phyloP scores from a whole-genome alignment of 345 rosid species.

The Gossypium anomalum region DNA sequence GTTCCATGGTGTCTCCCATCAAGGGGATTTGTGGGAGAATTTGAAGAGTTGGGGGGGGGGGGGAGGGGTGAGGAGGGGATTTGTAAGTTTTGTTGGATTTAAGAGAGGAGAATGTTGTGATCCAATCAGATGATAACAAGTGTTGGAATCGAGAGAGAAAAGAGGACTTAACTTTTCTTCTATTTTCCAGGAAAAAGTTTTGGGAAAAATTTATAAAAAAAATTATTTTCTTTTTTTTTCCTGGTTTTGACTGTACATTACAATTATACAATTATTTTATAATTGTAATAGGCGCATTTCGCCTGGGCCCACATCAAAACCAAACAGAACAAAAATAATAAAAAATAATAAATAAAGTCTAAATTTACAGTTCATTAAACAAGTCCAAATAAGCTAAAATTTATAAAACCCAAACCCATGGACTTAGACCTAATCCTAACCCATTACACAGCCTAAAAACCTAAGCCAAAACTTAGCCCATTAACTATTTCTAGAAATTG shows the following conservation, averaged over 20 bases:
- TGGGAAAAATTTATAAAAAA: neutral
- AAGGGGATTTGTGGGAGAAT: neutral
- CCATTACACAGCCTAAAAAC: too few relatives aligned
- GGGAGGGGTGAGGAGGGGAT: neutral
- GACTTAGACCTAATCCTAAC: too few relatives aligned
- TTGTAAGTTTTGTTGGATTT: neutral
- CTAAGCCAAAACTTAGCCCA: too few relatives aligned
- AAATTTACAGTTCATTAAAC: too few relatives aligned
- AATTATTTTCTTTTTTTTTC: neutral
- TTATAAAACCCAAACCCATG: too few relatives aligned
- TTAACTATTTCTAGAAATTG: too few relatives aligned
- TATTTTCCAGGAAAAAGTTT: neutral
- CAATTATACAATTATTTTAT: neutral
- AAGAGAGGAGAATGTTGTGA: neutral
- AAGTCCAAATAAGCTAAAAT: too few relatives aligned
- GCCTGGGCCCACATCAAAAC: too few relatives aligned
- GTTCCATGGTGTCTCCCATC: constrained; percentile 11
- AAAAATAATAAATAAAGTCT: too few relatives aligned
- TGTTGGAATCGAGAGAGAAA: neutral
- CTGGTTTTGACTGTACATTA: neutral
- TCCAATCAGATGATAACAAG: neutral
- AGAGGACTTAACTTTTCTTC: neutral
- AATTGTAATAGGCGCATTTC: too few relatives aligned
- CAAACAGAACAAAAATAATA: too few relatives aligned
- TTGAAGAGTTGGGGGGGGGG: neutral